Base-by-base conservation (phyloP, 129 eudicot species). In the Apium graveolens region DNA sequence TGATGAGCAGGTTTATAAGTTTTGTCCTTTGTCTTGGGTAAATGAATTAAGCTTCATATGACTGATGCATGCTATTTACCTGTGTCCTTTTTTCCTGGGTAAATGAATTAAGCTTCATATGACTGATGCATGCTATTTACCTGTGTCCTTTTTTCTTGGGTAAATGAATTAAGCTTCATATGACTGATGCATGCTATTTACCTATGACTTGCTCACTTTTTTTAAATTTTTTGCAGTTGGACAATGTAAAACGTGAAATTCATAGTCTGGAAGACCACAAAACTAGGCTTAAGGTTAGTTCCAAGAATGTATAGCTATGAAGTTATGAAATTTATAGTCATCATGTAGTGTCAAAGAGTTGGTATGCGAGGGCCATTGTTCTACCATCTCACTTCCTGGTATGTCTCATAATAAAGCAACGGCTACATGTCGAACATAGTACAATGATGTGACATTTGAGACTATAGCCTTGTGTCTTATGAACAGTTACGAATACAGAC, bases 241-340 rank as follows among this genome's bases (percentile, higher is more conserved):
- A 84, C 88, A 85, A 87, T 73, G 76, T 82, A 41, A 89, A 80
- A 29, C 83, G 82, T 76, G 97, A 90, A 63, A 80, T 89, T 43
- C 85, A 87, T 45, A 72, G 74, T 75, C 87, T 93, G 83, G 89
- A 83, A 70, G 83, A 83, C 51, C 90, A 82, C 73, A 93, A 84
- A 70, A 77, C 80, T 8, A 86, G 88, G 82, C 83, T 93, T 74
- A 84, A 89, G 97, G 98, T 93, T 66, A 76, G 89, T 84, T 80
- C 27, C 12, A 26, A 16, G 46, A 43, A 44, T 49, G 32, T 85
- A 29, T 38, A 1, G 37, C 39, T 44, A 35, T 31, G 4, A 42
- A 62, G 42, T 69, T 79, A 39, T 11, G 6, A 38, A 24, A 4
- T 39, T 37, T 18, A 37, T 70, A 9, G 45, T 29, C 13, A 55